Percentiles rank a stretch among this genome's conserved stretches.
Evolutionary conservation across 495 filamentous ascomycete genomes (phyloP).

Genomic region (Xylaria bambusicola): DNA sequence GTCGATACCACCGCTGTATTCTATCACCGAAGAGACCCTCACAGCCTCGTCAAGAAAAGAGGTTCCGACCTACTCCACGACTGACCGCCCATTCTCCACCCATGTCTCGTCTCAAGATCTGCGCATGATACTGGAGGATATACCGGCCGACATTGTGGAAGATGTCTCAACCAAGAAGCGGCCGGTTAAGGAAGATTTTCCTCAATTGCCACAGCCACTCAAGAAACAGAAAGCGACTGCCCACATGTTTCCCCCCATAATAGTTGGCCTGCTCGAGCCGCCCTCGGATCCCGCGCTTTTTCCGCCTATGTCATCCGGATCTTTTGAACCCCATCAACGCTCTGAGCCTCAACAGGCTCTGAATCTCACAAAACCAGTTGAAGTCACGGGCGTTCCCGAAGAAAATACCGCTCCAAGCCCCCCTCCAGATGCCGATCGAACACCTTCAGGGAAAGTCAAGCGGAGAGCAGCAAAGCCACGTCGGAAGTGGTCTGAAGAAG

Average conservation of each 20-base stretch:
- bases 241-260: constrained; percentile 58
- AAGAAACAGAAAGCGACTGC: constrained; percentile 58
- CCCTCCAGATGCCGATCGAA: constrained; percentile 32
- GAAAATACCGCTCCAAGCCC: constrained; percentile 30
- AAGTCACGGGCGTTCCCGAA: constrained; percentile 25
- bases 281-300: constrained; percentile 73
- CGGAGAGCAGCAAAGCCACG: constrained; percentile 48
- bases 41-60: constrained; percentile 24
- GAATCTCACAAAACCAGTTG: constrained; percentile 37
- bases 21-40: constrained; percentile 31
- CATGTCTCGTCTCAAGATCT: constrained; percentile 44
- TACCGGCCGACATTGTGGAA: constrained; percentile 30
- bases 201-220: constrained; percentile 57
- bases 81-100: constrained; percentile 30
- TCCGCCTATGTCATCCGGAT: constrained; percentile 57
- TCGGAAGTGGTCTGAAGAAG: constrained; percentile 79
- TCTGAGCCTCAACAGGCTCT: constrained; percentile 39
- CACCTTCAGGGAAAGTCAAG: constrained; percentile 39
- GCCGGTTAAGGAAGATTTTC: constrained; percentile 54
- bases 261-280: constrained; percentile 75
- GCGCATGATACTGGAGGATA: constrained; percentile 49
- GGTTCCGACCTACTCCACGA: constrained; percentile 9
- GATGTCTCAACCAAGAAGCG: constrained; percentile 50
- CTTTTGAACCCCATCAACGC: constrained; percentile 45
- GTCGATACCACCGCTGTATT: constrained; percentile 38